Conservation (phyloP, 495 filamentous ascomycete species). For the Penicillium dipodomyicola region DNA sequence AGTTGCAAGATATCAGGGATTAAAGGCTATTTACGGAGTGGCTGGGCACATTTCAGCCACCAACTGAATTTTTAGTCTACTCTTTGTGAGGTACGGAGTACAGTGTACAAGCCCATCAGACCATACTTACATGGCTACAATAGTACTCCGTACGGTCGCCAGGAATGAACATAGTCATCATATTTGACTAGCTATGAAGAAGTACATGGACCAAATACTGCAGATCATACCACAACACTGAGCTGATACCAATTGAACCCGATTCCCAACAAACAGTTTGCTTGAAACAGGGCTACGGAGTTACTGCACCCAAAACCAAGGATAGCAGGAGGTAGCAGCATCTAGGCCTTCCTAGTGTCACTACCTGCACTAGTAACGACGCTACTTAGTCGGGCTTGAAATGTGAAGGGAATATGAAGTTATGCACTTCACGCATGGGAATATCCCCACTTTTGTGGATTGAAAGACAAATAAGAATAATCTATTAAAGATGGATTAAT, state of each 20-base stretch:
- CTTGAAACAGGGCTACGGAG: background rate
- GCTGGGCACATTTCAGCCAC: background rate
- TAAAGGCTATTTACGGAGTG: background rate
- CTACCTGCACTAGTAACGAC: background rate
- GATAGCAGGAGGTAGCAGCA: background rate
- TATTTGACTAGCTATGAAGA: background rate
- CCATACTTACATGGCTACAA: too few species aligned
- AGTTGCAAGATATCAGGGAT: background rate
- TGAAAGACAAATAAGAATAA: constrained; percentile 4
- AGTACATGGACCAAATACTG: background rate
- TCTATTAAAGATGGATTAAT: background rate
- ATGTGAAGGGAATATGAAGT: background rate
- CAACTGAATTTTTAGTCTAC: background rate
- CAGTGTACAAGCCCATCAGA: too few species aligned
- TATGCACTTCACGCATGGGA: constrained; percentile 1
- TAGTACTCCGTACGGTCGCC: background rate
- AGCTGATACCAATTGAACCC: background rate
- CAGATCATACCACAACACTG: background rate
- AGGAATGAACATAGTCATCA: background rate
- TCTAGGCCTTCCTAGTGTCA: background rate
- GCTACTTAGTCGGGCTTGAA: background rate
- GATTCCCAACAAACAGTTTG: background rate
- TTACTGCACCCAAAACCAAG: background rate
- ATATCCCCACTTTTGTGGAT: background rate
- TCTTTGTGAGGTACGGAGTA: background rate